These are phyloP conservation scores for Sphagnurus paluster DNA, from an alignment of 1,284 basidiomycete species.

Conservation along the genomic window DNA sequence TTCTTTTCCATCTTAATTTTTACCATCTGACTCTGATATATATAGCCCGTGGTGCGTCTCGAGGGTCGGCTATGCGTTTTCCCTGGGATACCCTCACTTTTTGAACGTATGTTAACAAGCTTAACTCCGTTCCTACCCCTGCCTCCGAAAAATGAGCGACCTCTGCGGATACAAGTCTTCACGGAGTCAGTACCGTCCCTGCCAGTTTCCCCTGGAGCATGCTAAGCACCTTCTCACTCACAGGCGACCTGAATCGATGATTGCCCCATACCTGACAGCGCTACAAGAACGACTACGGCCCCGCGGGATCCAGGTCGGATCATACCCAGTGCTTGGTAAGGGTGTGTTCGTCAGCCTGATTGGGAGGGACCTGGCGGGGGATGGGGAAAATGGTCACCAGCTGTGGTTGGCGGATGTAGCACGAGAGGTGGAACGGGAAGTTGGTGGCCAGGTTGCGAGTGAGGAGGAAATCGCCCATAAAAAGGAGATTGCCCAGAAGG, in stretches of 20 bases:
- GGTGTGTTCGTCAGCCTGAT: slow-evolving; percentile 76
- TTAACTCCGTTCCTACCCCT: slow-evolving; percentile 76
- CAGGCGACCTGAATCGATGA: slow-evolving; percentile 83
- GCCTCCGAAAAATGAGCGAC: slow-evolving; percentile 68
- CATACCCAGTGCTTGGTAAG: slow-evolving; percentile 70
- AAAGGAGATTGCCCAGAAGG: slow-evolving; percentile 29
- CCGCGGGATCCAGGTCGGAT: slow-evolving; percentile 83
- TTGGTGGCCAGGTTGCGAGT: slow-evolving; percentile 57
- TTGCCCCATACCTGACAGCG: slow-evolving; percentile 84
- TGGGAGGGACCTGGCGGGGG: slow-evolving; percentile 58
- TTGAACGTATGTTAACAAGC: slow-evolving; percentile 76
- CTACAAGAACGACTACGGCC: slow-evolving; percentile 75
- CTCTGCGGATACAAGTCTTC: slow-evolving; percentile 75
- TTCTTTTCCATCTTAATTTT: background rate
- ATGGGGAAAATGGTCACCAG: slow-evolving; percentile 10
- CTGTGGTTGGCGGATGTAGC: slow-evolving; percentile 53
- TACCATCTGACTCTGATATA: background rate
- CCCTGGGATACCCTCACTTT: slow-evolving; percentile 88
- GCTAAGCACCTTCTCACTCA: slow-evolving; percentile 2
- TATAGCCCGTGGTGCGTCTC: slow-evolving; percentile 83
- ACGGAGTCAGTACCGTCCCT: slow-evolving; percentile 55
- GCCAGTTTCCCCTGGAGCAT: background rate
- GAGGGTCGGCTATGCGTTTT: slow-evolving; percentile 85
- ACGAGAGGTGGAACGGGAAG: slow-evolving; percentile 62
- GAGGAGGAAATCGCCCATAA: slow-evolving; percentile 57